Evolutionary conservation across 2,329 filamentous ascomycete genomes (phyloP).

Genomic region (Pseudogymnoascus sp.): DNA sequence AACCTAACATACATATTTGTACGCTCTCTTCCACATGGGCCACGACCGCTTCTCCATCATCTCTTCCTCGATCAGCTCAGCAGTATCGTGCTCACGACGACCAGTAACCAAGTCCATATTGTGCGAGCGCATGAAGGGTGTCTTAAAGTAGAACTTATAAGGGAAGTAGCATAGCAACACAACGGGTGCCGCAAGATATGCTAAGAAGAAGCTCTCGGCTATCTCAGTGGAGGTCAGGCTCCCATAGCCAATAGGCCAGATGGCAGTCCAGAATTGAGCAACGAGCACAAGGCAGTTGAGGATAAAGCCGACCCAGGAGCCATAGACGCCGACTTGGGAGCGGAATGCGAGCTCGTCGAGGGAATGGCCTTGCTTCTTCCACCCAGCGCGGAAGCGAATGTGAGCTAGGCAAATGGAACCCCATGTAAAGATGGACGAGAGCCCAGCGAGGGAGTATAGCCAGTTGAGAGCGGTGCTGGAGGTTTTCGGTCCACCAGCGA

Average conservation of each 20-base stretch:
- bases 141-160: slow-evolving; percentile 33
- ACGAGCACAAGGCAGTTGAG: slow-evolving; percentile 49
- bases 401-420: slow-evolving; percentile 57
- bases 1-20: neutral
- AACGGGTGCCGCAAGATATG: slow-evolving; percentile 33
- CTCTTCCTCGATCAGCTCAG: neutral
- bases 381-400: slow-evolving; percentile 58
- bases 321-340: slow-evolving; percentile 50
- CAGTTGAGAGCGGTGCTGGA: slow-evolving; percentile 52
- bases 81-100: slow-evolving; percentile 20
- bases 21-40: neutral
- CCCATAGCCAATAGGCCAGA: neutral
- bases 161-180: neutral
- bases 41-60: neutral
- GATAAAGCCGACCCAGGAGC: slow-evolving; percentile 53
- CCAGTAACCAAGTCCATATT: slow-evolving; percentile 46
- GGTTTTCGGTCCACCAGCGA: slow-evolving; percentile 31
- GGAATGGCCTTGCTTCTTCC: slow-evolving; percentile 48
- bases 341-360: slow-evolving; percentile 59
- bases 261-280: slow-evolving; percentile 21
- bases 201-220: slow-evolving; percentile 28
- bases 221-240: neutral
- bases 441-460: slow-evolving; percentile 56
- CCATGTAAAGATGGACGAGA: slow-evolving; percentile 58
- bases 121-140: slow-evolving; percentile 36